Evolutionary conservation across 2,329 filamentous ascomycete genomes (phyloP), one percentile per base, ranked within the genome.

Genomic region (Fusarium liriodendri): DNA sequence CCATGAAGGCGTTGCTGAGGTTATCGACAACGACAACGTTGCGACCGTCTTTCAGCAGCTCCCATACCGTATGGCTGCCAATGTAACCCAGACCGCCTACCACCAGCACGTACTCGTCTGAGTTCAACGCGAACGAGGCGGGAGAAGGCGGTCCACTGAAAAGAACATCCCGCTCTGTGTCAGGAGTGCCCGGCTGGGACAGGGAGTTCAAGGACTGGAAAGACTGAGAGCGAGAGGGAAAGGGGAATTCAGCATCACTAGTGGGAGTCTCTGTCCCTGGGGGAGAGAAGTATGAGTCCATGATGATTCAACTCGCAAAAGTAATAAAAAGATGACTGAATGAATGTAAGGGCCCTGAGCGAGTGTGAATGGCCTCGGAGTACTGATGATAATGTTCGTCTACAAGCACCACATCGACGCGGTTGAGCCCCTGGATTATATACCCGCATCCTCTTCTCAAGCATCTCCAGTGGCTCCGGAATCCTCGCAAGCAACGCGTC

Each of bases 51-150:
- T 88, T 86, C 67, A 89, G 82, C 33, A 89, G 80, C 75, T 89
- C 87, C 2, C 89, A 81, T 4, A 84, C 82, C 0, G 87, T 89
- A 77, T 89, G 87, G 6, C 86, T 88, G 27, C 87, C 87, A 64
- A 89, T 89, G 77, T 87, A 89, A 13, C 87, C 87, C 10, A 87
- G 82, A 10, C 87, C 87, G 37, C 87, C 87, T 42, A 88, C 85
- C 20, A 89, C 87, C 73, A 89, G 78, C 54, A 84, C 82, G 59
- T 81, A 81, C 57, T 66, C 62, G 37, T 69, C 40, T 8, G 55
- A 55, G 42, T 52, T 58, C 37, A 59, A 61, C 37, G 69, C 66
- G 64, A 55, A 54, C 22, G 45, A 18, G n/a, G 60, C 62, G n/a
- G 29, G 50, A 42, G 60, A 40, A 70, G 65, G 47, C 66, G 54